These are phyloP conservation scores for Gremmenia infestans DNA, from an alignment of 2,329 filamentous ascomycete genomes.

Conservation along the genomic window DNA sequence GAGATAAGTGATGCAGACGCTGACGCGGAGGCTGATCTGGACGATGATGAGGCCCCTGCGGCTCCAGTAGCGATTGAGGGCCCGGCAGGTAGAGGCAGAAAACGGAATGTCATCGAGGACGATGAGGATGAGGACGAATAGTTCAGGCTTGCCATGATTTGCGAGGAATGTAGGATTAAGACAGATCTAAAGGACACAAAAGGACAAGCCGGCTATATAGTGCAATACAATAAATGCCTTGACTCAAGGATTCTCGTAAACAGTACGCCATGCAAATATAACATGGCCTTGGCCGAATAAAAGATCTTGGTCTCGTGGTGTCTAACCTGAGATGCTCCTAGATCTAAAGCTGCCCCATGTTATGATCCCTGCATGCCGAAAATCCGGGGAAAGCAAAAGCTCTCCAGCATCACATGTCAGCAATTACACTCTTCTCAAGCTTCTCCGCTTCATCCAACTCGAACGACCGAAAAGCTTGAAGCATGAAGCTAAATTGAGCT, in stretches of 20 bases:
- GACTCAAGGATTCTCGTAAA: no score
- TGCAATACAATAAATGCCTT: no score
- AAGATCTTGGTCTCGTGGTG: no score
- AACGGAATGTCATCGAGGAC: slow-evolving; percentile 56
- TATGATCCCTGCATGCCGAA: background rate
- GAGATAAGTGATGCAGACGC: slow-evolving; percentile 44
- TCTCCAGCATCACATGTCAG: slow-evolving; percentile 9
- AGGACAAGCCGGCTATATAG: no score
- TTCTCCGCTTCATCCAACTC: background rate
- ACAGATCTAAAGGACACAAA: no score
- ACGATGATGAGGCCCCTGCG: slow-evolving; percentile 41
- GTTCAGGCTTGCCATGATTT: background rate
- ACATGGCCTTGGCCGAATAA: no score
- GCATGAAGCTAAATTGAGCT: background rate
- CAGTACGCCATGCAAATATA: no score
- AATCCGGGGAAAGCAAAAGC: slow-evolving; percentile 13
- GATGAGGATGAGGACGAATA: slow-evolving; percentile 46
- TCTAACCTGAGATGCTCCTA: no score
- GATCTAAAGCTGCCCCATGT: background rate
- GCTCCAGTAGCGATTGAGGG: slow-evolving; percentile 33
- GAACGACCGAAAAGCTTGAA: background rate
- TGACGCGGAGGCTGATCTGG: slow-evolving; percentile 49
- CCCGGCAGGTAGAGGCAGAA: slow-evolving; percentile 38
- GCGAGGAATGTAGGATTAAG: background rate
- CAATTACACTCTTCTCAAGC: background rate